Evolutionary conservation across 495 filamentous ascomycete genomes (phyloP), one percentile per base, ranked within the genome.

Genomic region (Cryomyces minteri): DNA sequence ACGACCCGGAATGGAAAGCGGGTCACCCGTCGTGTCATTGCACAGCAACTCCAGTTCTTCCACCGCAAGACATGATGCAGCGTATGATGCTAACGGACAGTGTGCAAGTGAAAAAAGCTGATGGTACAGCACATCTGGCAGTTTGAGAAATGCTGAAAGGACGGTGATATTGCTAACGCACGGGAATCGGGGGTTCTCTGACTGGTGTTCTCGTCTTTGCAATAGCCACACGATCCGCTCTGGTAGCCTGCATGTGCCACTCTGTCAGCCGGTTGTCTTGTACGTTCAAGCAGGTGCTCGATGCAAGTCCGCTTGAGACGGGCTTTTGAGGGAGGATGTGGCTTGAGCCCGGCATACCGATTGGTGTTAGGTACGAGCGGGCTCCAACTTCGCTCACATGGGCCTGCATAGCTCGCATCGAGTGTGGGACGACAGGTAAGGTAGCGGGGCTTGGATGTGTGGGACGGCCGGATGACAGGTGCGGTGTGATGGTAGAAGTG

Each of bases 151-250:
- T 38, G 12, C 9, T 39, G 33, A 25, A 43, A 34, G 25, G 7
- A 40, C 14, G 40, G 43, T 40, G 32, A 33, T 18, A 43, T 12
- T 11, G 28, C 7, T 39, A 38, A 62, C 59, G 53, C 56, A 64
- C 61, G 60, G 52, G 59, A 62, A 47, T 58, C 47, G 42, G 55
- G 53, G 47, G 54, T 62, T 51, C 62, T 55, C 49, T 55, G 50
- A 58, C 61, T 59, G 49, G 53, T 51, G 10, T 48, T 29, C 45
- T 50, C 44, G 25, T 54, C 51, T 47, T 63, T 62, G 53, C 62
- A 65, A 51, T 65, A 65, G 34, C 62, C 62, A 43, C 62, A 65
- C 34, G 54, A 55, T 37, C 54, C 58, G 29, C 50, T 50, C 36
- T 54, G 49, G 44, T 63, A 65, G 43, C 62, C 61, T 63, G 41